Base-by-base conservation (phyloP, 1,139 yeast genomes). In the Diutina mesorugosa region DNA sequence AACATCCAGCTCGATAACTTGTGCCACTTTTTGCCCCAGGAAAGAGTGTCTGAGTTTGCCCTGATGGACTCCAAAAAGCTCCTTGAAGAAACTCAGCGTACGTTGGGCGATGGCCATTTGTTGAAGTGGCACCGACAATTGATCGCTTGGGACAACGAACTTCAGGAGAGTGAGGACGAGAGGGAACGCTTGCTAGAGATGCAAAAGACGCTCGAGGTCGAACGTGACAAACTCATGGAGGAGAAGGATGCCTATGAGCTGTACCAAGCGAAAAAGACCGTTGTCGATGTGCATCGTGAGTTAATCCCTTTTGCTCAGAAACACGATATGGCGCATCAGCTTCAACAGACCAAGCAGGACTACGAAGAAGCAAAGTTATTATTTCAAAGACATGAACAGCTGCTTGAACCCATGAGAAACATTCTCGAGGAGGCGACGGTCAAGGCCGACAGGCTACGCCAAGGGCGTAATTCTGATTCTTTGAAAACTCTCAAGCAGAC, bases 1-100 rank as follows among this genome's bases (percentile, higher is more conserved):
- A 87, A 87, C 63, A 87, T 95, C 59, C 98, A 93, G 65, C 76
- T 95, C 58, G 95, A 90, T 66, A 95, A 91, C 65, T 74, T 93
- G 58, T 93, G 99, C 65, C 98, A 93, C 66, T 95, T 95, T 66
- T 71, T 95, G 56, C 97, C 99, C 0, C 99, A 95, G 66, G 99
- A 93, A 64, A 77, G 95, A 61, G 99, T 93, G 8, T 93, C 96
- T 1, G 91, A 90, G 61, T 95, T 95, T 72, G 96, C 98, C 0
- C 81, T 85, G 6, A 72, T 90, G 60, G 79, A 88, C 16, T 88
- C 96, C 0, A 91, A 87, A 59, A 83, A 84, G 60, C 71, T 93
- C 10, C 73, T 95, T 10, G 65, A 76, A 45, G 96, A 89, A 64
- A 89, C 96, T 0, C 90, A 90, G 65, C 74, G 95, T 57, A 90